A percentile compares a stretch with the other conserved stretches of the same genome.
Conservation (phyloP, 1,284 basidiomycete genomes). For the Ganoderma lucidum region DNA sequence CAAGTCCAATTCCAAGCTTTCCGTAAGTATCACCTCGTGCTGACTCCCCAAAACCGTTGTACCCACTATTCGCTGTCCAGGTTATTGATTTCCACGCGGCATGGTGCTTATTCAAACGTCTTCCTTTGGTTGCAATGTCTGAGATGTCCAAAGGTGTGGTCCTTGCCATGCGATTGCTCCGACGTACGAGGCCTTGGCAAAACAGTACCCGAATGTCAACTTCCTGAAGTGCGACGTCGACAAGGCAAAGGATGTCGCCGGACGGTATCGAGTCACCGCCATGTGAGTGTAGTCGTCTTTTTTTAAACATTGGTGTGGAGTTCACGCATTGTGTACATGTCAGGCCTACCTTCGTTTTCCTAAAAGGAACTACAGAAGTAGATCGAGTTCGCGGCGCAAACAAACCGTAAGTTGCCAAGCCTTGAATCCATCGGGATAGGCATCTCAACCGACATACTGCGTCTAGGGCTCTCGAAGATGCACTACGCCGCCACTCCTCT, state of each 20-base stretch:
- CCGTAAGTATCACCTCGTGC: constrained; percentile 50
- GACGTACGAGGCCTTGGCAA: constrained; percentile 69
- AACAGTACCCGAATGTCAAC: constrained; percentile 71
- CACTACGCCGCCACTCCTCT: constrained; percentile 59
- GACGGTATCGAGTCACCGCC: constrained; percentile 65
- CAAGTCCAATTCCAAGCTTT: constrained; percentile 68
- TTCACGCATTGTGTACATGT: background rate
- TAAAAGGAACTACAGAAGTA: constrained; percentile 72
- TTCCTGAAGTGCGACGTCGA: constrained; percentile 87
- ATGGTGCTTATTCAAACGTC: constrained; percentile 54
- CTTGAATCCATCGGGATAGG: background rate
- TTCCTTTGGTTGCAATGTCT: background rate
- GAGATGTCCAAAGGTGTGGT: constrained; percentile 65
- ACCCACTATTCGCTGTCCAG: constrained; percentile 45
- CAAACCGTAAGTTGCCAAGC: constrained; percentile 53
- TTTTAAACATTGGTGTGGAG: background rate
- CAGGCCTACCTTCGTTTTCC: constrained; percentile 84
- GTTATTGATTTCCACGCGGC: constrained; percentile 86
- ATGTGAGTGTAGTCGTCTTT: constrained; percentile 56
- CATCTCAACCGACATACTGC: background rate
- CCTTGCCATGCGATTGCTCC: constrained; percentile 85
- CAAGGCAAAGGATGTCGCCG: constrained; percentile 68
- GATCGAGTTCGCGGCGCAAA: constrained; percentile 77
- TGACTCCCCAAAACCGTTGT: background rate
- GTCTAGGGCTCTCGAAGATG: constrained; percentile 63